Evolutionary conservation across 495 filamentous ascomycete species (phyloP), one percentile per base, ranked within the genome.

Genomic region (Talaromyces adpressus): DNA sequence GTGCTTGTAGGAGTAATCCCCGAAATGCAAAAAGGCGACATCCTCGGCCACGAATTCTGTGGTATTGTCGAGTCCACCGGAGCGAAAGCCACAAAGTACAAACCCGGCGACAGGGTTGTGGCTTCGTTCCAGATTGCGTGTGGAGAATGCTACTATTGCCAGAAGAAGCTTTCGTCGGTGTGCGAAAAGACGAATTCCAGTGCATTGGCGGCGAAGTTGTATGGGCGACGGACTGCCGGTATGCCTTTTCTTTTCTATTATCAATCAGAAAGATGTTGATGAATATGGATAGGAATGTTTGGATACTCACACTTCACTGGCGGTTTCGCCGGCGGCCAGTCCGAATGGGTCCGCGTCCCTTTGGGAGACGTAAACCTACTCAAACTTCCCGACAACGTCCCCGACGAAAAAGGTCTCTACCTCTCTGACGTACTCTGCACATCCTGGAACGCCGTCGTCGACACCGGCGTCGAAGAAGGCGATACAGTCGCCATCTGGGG

Each of bases 1-100:
- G 49, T 12, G 49, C n/a, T 45, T 49, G 2, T 58, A 68, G 66
- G 61, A 25, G 63, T 62, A 22, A 64, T 68, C 49, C 64, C 63
- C 56, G 64, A 68, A 56, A 64, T 68, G 32, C 64, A 88, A 65
- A 89, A 90, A 67, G 91, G 93, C 49, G 92, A 97, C 75, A 92
- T 96, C 57, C 81, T 96, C 0, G 92, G 92, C 53, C 91, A 97
- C 71, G 92, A 96, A 67, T 95, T 91, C 77, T 92, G 89, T 69
- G 92, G 92, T 49, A 74, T 91, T 18, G 87, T 95, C 6, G 90
- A 94, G 34, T 77, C 81, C 16, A 80, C 90, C 6, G 92, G 92
- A 0, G 73, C 84, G 0, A 81, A 66, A 0, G 83, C 88, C 3
- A 86, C 75, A 57, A 82, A 79, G 0, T 72, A 88, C 39, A 82